Base-by-base conservation (phyloP, 169 alveolate species). In the Cyclospora cayetanensis region DNA sequence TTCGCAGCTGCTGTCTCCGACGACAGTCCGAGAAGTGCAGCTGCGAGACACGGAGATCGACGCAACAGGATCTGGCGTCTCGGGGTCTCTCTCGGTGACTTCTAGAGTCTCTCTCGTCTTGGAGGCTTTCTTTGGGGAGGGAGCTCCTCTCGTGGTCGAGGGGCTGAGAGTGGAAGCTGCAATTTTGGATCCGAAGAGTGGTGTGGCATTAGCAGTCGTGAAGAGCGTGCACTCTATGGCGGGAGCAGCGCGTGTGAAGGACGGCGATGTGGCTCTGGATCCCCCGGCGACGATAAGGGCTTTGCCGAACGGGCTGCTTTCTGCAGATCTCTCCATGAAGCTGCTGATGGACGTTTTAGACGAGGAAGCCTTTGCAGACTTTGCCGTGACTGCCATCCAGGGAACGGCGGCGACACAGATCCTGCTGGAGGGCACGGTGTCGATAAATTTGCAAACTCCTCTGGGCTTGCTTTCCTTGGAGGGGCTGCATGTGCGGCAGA, bases 1-100 rank as follows among this genome's bases (percentile, higher is more conserved):
- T 1, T 43, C 25, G 79, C 34, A 25, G 79, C 79, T 66, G 79
- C 79, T 66, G 46, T 29, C 79, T 66, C 79, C 79, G 15, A 7
- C 79, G 31, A 37, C 34, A 2, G 18, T 66, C 11, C 34, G 43
- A 9, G 20, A 18, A 1, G 1, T 66, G 20, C 46, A 7, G 43
- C 39, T 66, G 43, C 7, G 79, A 31, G 79, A 66, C 41, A 66
- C 79, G 20, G 41, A 31, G 20, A 66, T 66, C 2, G 79, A 66
- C 43, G 43, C 18, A 7, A 4, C 79, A 7, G 0, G 22, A 0
- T n/a, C 22, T n/a, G 27, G 0, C 27, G 27, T n/a, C 22, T 22
- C 79, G 7, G 79, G 39, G n/a, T 9, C 25, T 9, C n/a, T 31
- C 15, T 29, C 79, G 25, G 79, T 66, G 46, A 29, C 79, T 31